Evolutionary conservation across 441 rosid species (phyloP).

Genomic region (Jatropha multifida): DNA sequence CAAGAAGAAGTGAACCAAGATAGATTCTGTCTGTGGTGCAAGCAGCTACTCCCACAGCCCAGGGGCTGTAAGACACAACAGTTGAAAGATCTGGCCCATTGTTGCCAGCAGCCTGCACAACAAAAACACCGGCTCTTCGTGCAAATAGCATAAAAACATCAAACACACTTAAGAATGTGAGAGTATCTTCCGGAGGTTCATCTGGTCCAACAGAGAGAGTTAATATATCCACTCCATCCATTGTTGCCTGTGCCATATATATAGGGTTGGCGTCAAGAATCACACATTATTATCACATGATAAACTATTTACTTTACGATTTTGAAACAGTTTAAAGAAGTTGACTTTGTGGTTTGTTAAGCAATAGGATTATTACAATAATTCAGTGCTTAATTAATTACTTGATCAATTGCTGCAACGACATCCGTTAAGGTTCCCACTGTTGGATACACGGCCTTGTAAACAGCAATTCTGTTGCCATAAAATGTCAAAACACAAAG

Average conservation of each 20-base stretch:
- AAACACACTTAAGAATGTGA: conserved; percentile 78
- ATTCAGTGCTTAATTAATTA: conserved; percentile 16
- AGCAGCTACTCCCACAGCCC: conserved; percentile 91
- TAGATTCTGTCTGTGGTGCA: conserved; percentile 73
- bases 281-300: not conserved
- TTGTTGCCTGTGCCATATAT: conserved; percentile 58
- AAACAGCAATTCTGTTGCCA: conserved; percentile 71
- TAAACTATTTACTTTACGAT: too few relatives aligned
- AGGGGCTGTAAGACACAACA: conserved; percentile 89
- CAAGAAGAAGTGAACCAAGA: conserved; percentile 60
- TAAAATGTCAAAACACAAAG: not conserved
- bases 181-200: conserved; percentile 77
- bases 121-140: conserved; percentile 73
- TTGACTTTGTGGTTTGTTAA: not conserved
- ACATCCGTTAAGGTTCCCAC: conserved; percentile 95
- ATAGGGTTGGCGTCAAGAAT: too few relatives aligned
- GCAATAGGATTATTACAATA: too few relatives aligned
- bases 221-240: conserved; percentile 87
- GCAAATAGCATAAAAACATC: conserved; percentile 83
- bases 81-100: conserved; percentile 82
- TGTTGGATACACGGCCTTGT: conserved; percentile 87
- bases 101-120: conserved; percentile 97
- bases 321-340: too few relatives aligned
- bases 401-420: conserved; percentile 96
- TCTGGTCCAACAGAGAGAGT: conserved; percentile 88